These are phyloP conservation scores for Rhexocercosporidium sp. DNA, from an alignment of 2,329 filamentous ascomycete species.

Conservation along the genomic window DNA sequence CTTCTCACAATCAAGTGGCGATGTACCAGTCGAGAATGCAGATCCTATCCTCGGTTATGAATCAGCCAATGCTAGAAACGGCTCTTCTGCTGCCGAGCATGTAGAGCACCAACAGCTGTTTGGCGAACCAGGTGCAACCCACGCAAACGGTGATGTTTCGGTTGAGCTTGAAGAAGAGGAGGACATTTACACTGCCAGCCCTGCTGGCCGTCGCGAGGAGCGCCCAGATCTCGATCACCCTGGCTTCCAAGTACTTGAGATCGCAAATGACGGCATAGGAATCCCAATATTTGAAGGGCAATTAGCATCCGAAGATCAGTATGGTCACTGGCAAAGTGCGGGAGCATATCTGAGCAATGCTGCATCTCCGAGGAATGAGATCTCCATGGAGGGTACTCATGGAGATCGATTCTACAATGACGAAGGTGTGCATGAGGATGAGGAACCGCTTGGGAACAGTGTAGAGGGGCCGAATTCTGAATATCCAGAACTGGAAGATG, in stretches of 20 bases:
- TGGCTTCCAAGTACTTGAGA: slow-evolving; percentile 7
- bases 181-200: slow-evolving; percentile 30
- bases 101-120: background rate
- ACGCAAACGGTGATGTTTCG: background rate
- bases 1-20: background rate
- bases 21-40: background rate
- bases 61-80: background rate
- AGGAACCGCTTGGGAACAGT: background rate
- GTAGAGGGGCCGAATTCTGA: background rate
- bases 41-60: background rate
- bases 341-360: slow-evolving; percentile 20
- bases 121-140: background rate
- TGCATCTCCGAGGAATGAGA: slow-evolving; percentile 21
- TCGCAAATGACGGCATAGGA: background rate
- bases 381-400: slow-evolving; percentile 12
- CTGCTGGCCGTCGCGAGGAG: slow-evolving; percentile 15
- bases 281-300: slow-evolving; percentile 2
- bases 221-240: background rate
- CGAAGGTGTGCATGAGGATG: slow-evolving; percentile 7
- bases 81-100: background rate
- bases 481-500: slow-evolving; percentile 8
- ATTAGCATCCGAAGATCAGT: slow-evolving; percentile 25
- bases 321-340: slow-evolving; percentile 30
- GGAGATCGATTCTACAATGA: slow-evolving; percentile 26
- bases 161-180: slow-evolving; percentile 12